Percentiles rank a stretch among this genome's conserved stretches.
phyloP scores from a whole-genome alignment of 345 rosid genomes.

The Erucastrum elatum region DNA sequence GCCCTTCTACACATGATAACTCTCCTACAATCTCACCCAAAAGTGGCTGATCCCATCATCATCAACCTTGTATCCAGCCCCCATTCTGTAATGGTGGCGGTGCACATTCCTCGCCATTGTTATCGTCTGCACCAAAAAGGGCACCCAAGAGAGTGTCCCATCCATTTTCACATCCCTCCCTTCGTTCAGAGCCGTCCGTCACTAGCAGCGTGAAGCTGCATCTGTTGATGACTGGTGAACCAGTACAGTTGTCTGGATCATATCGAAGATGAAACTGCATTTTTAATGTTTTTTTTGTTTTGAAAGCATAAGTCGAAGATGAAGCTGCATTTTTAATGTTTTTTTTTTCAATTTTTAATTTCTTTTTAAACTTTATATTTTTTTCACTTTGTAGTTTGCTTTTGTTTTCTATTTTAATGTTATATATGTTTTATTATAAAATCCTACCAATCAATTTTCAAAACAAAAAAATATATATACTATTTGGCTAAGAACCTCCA shows the following conservation, averaged over 20 bases:
- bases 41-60: conserved; percentile 58
- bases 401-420: no score
- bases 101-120: conserved; percentile 91
- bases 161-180: conserved; percentile 97
- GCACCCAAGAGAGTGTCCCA: conserved; percentile 92
- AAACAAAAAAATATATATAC: no score
- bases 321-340: no score
- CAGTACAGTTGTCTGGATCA: conserved; percentile 88
- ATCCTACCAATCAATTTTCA: no score
- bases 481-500: no score
- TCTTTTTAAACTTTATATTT: no score
- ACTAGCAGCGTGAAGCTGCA: conserved; percentile 77
- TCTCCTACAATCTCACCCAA: conserved; percentile 61
- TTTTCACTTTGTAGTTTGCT: no score
- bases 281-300: conserved; percentile 40
- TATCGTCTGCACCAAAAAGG: conserved; percentile 85
- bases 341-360: no score
- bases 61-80: conserved; percentile 64
- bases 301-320: conserved; percentile 55
- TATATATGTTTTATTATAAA: no score
- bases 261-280: conserved; percentile 44
- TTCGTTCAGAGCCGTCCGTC: conserved; percentile 72
- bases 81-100: conserved; percentile 83
- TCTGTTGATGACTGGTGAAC: conserved; percentile 82
- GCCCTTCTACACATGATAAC: conserved; percentile 87